A percentile compares a stretch with the other conserved stretches of the same genome.
These are phyloP conservation scores for Geosmithia flava DNA, from an alignment of 2,329 filamentous ascomycete genomes.

Conservation along the genomic window DNA sequence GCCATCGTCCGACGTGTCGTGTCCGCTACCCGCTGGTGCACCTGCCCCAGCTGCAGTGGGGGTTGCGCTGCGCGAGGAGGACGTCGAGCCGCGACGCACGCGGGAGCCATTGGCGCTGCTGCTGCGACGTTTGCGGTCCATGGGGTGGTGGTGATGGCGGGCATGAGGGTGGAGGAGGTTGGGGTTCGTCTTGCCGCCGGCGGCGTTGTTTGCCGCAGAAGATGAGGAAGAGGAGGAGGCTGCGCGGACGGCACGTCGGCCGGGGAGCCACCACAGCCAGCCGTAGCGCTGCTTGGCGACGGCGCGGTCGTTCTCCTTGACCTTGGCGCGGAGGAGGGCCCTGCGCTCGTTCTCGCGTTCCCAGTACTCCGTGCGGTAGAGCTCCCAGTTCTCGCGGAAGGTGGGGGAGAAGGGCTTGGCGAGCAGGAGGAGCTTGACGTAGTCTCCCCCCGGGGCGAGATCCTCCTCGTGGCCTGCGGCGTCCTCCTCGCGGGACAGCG, in stretches of 20 bases:
- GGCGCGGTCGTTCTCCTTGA: slow-evolving; percentile 56
- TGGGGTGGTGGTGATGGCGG: slow-evolving; percentile 16
- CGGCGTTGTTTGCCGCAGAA: slow-evolving; percentile 17
- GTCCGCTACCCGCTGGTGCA: slow-evolving; percentile 3
- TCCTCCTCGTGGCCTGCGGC: slow-evolving; percentile 75
- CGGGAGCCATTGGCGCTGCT: slow-evolving; percentile 26
- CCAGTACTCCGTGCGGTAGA: slow-evolving; percentile 92
- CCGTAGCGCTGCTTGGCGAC: slow-evolving; percentile 56
- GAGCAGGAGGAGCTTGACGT: slow-evolving; percentile 78
- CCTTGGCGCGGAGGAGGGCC: slow-evolving; percentile 54
- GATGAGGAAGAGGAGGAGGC: slow-evolving; percentile 12
- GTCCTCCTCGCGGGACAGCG: slow-evolving; percentile 30
- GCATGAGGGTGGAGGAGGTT: slow-evolving; percentile 14
- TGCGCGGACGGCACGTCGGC: slow-evolving; percentile 27
- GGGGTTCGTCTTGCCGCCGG: slow-evolving; percentile 13
- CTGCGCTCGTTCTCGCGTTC: slow-evolving; percentile 90
- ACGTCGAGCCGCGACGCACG: slow-evolving; percentile 37
- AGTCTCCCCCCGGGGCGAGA: slow-evolving; percentile 77
- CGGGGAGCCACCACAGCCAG: slow-evolving; percentile 81
- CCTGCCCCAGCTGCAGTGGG: slow-evolving; percentile 26
- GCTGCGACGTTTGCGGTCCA: slow-evolving; percentile 36
- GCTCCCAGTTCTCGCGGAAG: slow-evolving; percentile 94
- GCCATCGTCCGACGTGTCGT: slow-evolving; percentile 25
- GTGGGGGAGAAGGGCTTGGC: slow-evolving; percentile 92
- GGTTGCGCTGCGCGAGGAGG: slow-evolving; percentile 36